phyloP scores from a whole-genome alignment of 306 rosid species.

The Luffa aegyptiaca region DNA sequence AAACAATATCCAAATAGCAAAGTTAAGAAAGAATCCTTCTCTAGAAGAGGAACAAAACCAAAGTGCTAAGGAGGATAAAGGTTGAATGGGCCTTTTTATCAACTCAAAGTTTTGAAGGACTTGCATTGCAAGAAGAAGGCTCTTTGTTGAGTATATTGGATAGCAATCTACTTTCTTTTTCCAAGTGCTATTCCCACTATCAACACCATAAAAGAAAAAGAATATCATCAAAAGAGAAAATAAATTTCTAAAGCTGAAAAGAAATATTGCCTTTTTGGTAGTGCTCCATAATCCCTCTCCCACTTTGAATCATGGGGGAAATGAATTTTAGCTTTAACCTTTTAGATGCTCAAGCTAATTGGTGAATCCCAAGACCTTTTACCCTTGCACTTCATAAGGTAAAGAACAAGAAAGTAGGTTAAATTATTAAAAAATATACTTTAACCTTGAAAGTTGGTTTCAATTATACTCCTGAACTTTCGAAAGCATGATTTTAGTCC shows the following conservation, averaged over 20 bases:
- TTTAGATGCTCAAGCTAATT: background rate
- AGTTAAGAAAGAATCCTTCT: no score
- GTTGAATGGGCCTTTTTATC: background rate
- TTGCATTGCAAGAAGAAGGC: background rate
- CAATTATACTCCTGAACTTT: no score
- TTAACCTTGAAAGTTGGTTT: no score
- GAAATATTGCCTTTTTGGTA: background rate
- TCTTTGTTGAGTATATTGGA: background rate
- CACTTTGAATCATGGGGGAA: background rate
- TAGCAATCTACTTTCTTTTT: background rate
- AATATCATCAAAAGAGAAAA: background rate
- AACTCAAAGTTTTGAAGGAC: background rate
- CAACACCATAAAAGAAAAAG: background rate
- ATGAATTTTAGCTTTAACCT: background rate
- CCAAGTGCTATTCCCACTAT: constrained; percentile 7
- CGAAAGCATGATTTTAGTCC: no score
- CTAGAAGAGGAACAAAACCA: background rate
- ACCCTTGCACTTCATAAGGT: background rate
- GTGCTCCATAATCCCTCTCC: constrained; percentile 7
- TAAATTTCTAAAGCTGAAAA: background rate
- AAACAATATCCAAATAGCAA: no score
- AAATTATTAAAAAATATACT: no score
- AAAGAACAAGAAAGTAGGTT: no score
- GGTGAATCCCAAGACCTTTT: background rate
- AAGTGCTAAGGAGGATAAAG: background rate